Evolutionary conservation across 148 eudicot species (phyloP).

Genomic region (Hydrangea macrophylla): DNA sequence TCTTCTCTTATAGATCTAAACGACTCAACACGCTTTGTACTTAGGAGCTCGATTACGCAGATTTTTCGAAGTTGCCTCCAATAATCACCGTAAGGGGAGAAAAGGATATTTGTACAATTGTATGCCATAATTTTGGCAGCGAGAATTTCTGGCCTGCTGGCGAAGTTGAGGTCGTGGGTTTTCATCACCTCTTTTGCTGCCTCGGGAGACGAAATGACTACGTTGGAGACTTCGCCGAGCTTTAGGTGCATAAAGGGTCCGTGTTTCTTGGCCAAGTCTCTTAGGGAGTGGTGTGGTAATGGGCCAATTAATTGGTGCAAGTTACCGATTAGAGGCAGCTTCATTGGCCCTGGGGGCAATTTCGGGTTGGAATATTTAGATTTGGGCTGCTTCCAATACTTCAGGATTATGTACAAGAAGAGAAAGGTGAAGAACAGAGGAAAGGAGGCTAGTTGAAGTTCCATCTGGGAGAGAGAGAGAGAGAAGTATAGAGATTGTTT

Average conservation of each 20-base stretch:
- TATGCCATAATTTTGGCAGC: slow-evolving; percentile 6
- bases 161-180: slow-evolving; percentile 24
- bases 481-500: no score
- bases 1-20: slow-evolving; percentile 16
- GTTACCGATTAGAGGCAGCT: slow-evolving; percentile 22
- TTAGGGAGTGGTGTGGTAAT: neutral
- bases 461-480: neutral
- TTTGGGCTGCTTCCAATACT: neutral
- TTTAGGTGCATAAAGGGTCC: slow-evolving; percentile 26
- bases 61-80: slow-evolving; percentile 22
- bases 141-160: slow-evolving; percentile 9
- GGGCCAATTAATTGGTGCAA: slow-evolving; percentile 3
- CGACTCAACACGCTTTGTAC: slow-evolving; percentile 8
- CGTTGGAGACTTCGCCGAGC: slow-evolving; percentile 14
- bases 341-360: slow-evolving; percentile 14
- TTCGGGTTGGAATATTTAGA: neutral
- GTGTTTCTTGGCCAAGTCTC: neutral
- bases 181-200: slow-evolving; percentile 21
- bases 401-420: neutral
- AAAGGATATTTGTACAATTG: slow-evolving; percentile 7
- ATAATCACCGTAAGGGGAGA: slow-evolving; percentile 27
- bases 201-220: slow-evolving; percentile 17
- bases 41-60: slow-evolving; percentile 17
- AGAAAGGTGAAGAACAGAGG: neutral
- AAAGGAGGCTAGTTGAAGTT: neutral